Conservation (phyloP, 2,329 filamentous ascomycete species). For the Xylariaceae sp. region DNA sequence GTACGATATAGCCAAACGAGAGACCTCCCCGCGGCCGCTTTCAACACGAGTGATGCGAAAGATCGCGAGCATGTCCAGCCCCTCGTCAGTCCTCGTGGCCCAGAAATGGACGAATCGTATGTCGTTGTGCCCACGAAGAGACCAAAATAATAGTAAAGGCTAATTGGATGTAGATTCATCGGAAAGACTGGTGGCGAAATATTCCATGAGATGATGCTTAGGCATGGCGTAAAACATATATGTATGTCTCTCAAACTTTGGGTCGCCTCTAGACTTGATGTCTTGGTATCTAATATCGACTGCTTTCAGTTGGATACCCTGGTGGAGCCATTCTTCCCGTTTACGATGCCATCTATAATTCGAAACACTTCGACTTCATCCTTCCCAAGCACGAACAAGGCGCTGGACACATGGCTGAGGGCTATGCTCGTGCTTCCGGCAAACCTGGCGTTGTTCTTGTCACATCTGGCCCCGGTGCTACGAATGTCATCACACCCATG, state of each 20-base stretch:
- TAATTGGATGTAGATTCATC: slow-evolving; percentile 62
- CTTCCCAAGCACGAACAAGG: slow-evolving; percentile 96
- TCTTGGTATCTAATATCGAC: slow-evolving; percentile 5
- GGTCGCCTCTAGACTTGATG: background rate
- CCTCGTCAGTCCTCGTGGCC: slow-evolving; percentile 55
- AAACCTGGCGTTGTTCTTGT: slow-evolving; percentile 95
- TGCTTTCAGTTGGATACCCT: slow-evolving; percentile 70
- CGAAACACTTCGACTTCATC: slow-evolving; percentile 92
- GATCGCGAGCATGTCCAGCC: slow-evolving; percentile 63
- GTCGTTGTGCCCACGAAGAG: slow-evolving; percentile 30
- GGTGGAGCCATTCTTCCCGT: slow-evolving; percentile 96
- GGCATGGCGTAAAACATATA: slow-evolving; percentile 86
- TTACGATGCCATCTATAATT: slow-evolving; percentile 99
- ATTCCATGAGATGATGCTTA: slow-evolving; percentile 98
- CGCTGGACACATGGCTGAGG: slow-evolving; percentile 97
- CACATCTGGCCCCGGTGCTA: slow-evolving; percentile 93
- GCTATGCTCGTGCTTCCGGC: slow-evolving; percentile 89
- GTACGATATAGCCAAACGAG: slow-evolving; percentile 52
- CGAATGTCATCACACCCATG: slow-evolving; percentile 94
- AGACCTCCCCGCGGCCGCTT: slow-evolving; percentile 59
- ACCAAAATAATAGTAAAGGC: background rate
- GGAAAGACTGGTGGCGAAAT: slow-evolving; percentile 95
- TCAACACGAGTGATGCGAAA: slow-evolving; percentile 45
- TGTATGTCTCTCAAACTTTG: slow-evolving; percentile 67
- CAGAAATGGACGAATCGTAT: slow-evolving; percentile 78